Base-by-base conservation (phyloP, 2,329 filamentous ascomycete species). In the Lecanoromycetidae sp. region DNA sequence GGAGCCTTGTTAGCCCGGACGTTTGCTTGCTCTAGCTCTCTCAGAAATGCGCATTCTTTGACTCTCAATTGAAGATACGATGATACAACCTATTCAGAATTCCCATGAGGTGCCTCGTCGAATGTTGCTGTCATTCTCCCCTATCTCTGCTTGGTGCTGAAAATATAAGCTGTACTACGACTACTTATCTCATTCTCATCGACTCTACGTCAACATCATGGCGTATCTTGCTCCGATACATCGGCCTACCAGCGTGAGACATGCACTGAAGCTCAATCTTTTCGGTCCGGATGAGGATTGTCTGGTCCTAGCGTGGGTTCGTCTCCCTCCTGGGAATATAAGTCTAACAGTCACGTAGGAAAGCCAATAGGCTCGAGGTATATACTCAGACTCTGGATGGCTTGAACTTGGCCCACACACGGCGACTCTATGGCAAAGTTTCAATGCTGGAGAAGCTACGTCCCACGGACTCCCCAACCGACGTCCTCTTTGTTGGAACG, bases 171-270 rank as follows among this genome's bases (percentile, higher is more conserved):
- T n/a, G n/a, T n/a, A n/a, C n/a, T n/a, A n/a, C n/a, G n/a, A n/a
- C n/a, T n/a, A n/a, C n/a, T n/a, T n/a, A 33, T 13, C 30, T 33
- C 13, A n/a, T 2, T 15, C 9, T 33, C 30, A 17, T 12, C 30
- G 30, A 15, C 12, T 33, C 19, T 33, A 17, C 8, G 2, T 13
- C 12, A n/a, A n/a, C n/a, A n/a, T n/a, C n/a, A 98, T 98, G 91
- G 84, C 91, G 44, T 98, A 96, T 64, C 72, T 98, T 59, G 87
- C 87, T 52, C 88, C 91, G 32, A 91, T 98, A 48, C 91, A 98
- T 65, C 77, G 81, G 57, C 84, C 91, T 20, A 95, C 86, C 63
- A 94, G 87, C 69, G 80, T 95, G 54, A 80, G 88, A 46, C 84
- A 94, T 75, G 90, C 88, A 12, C 65, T 96, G 55, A 85, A 82